Evolutionary conservation across 2,329 filamentous ascomycete species (phyloP).

Genomic region (Colletotrichum sp.): DNA sequence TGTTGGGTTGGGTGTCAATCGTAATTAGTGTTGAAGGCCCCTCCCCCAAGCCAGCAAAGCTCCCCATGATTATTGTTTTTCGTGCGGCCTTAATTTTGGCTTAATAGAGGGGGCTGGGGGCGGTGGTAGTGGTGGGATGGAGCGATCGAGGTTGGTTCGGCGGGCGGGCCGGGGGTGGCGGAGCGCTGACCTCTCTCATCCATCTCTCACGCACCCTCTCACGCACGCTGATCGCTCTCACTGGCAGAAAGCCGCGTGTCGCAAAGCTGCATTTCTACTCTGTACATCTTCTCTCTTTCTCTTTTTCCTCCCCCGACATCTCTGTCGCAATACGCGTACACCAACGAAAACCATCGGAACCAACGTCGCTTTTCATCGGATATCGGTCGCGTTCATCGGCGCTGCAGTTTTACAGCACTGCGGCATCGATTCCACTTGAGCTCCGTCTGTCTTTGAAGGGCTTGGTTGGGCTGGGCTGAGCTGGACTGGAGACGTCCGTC

Average conservation of each 20-base stretch:
- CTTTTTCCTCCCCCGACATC: background rate
- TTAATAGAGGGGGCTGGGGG: conserved; percentile 19
- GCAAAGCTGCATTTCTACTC: background rate
- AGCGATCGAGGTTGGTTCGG: conserved; percentile 11
- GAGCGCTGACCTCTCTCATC: conserved; percentile 3
- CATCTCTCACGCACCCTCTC: background rate
- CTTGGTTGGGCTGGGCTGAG: background rate
- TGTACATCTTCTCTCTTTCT: background rate
- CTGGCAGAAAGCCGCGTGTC: background rate
- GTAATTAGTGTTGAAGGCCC: background rate
- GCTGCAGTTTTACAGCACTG: background rate
- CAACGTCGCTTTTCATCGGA: background rate
- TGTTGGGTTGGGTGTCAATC: background rate
- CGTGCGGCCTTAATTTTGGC: background rate
- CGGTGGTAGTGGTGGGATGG: background rate
- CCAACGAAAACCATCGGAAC: background rate
- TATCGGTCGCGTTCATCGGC: background rate
- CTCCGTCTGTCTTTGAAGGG: background rate
- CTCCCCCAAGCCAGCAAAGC: background rate
- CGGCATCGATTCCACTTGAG: background rate
- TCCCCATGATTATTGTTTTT: background rate
- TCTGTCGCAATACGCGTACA: background rate
- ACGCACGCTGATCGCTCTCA: background rate
- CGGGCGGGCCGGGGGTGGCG: conserved; percentile 10
- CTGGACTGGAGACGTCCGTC: background rate